These are phyloP conservation scores for Thozetella sp. DNA, from an alignment of 495 filamentous ascomycete genomes.

Conservation along the genomic window DNA sequence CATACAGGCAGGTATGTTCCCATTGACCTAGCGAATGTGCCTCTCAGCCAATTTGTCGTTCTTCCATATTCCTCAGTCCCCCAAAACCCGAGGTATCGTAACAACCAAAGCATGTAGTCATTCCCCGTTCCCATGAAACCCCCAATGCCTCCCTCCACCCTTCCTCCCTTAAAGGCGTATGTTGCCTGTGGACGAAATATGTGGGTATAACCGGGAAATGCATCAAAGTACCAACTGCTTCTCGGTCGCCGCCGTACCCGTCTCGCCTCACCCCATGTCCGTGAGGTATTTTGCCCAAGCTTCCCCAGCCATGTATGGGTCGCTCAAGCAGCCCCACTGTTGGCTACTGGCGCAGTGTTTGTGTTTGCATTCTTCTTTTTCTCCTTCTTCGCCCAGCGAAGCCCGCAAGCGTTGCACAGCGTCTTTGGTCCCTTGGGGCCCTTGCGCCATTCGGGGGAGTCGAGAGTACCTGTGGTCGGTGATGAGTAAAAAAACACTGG, in stretches of 20 bases:
- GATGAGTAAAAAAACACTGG: background rate
- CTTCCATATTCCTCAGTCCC: background rate
- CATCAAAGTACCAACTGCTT: no score
- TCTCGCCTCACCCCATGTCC: no score
- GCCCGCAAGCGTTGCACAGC: slow-evolving; percentile 94
- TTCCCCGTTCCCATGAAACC: background rate
- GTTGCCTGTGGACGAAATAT: background rate
- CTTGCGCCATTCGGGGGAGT: slow-evolving; percentile 97
- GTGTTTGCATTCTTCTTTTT: slow-evolving; percentile 55
- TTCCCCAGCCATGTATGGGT: slow-evolving; percentile 3
- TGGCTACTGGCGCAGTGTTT: background rate
- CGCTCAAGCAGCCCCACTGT: background rate
- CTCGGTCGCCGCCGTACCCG: no score
- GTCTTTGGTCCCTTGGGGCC: slow-evolving; percentile 94
- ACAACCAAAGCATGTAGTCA: background rate
- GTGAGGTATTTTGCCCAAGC: no score
- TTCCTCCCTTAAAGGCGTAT: background rate
- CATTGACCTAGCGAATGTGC: background rate
- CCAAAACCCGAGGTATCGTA: background rate
- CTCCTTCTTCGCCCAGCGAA: slow-evolving; percentile 81
- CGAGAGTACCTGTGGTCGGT: slow-evolving; percentile 60
- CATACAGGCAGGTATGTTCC: background rate
- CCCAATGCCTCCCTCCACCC: background rate
- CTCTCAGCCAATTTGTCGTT: background rate
- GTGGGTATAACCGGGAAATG: no score